Evolutionary conservation across 768 basidiomycete genomes (phyloP).

Genomic region (Podaxis rugospora): DNA sequence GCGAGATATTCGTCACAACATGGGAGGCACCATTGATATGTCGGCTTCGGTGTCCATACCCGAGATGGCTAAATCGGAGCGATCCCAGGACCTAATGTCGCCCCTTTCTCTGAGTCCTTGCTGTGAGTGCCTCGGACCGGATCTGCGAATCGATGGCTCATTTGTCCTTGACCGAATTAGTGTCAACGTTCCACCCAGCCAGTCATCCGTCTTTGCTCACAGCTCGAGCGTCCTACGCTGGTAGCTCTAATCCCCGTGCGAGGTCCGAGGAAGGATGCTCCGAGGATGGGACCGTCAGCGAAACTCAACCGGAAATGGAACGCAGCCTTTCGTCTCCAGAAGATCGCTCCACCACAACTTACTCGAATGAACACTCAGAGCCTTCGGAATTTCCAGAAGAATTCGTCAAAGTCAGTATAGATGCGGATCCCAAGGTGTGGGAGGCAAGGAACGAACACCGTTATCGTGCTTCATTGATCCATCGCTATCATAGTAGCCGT

Average conservation of each 20-base stretch:
- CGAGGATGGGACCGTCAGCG: neutral
- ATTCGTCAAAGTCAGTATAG: constrained; percentile 14
- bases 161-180: neutral
- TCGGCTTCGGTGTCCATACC: neutral
- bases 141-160: neutral
- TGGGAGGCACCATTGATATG: constrained; percentile 8
- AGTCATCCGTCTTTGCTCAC: neutral
- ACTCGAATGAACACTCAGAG: constrained; percentile 18
- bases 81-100: neutral
- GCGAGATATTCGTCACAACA: constrained; percentile 38
- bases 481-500: constrained; percentile 70
- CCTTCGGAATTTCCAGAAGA: neutral
- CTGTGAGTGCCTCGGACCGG: neutral
- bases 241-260: neutral
- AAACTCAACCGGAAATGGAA: neutral
- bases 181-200: neutral
- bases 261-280: neutral
- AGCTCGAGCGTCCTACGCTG: neutral
- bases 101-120: constrained; percentile 1
- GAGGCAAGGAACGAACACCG: constrained; percentile 55
- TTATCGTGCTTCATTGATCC: constrained; percentile 62
- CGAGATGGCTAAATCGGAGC: constrained; percentile 1
- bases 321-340: constrained; percentile 27
- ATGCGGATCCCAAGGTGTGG: constrained; percentile 35
- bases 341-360: constrained; percentile 21